A percentile compares a stretch with the other conserved stretches of the same genome.
Conservation (phyloP, 2,329 filamentous ascomycete genomes). For the Phoma sp. region DNA sequence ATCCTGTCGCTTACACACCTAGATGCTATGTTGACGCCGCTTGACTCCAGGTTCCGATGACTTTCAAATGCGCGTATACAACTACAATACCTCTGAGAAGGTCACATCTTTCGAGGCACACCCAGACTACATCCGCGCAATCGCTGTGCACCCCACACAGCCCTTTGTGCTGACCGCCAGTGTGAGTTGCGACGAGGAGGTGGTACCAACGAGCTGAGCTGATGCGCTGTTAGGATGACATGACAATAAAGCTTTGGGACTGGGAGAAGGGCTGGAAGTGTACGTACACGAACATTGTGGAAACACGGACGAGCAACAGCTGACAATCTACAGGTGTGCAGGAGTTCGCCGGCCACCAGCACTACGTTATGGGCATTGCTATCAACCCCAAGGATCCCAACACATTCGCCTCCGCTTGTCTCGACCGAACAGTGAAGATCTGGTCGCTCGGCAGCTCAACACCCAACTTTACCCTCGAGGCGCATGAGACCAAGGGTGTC, state of each 20-base stretch:
- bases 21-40: slow-evolving; percentile 27
- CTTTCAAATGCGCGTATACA: slow-evolving; percentile 83
- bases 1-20: background rate
- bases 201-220: slow-evolving; percentile 19
- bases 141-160: slow-evolving; percentile 92
- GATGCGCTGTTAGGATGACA: slow-evolving; percentile 44
- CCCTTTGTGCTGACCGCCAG: slow-evolving; percentile 96
- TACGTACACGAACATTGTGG: slow-evolving; percentile 20
- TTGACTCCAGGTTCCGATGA: slow-evolving; percentile 71
- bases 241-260: slow-evolving; percentile 90
- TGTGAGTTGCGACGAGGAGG: slow-evolving; percentile 30
- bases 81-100: slow-evolving; percentile 99
- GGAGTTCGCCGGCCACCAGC: slow-evolving; percentile 93
- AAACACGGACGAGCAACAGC: slow-evolving; percentile 2
- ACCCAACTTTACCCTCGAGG: slow-evolving; percentile 95
- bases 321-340: slow-evolving; percentile 65
- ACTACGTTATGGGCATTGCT: slow-evolving; percentile 95
- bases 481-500: slow-evolving; percentile 95
- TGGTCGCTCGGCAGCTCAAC: slow-evolving; percentile 95
- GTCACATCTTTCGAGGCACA: slow-evolving; percentile 97
- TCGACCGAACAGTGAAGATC: slow-evolving; percentile 97
- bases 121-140: slow-evolving; percentile 97
- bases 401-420: slow-evolving; percentile 89
- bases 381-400: slow-evolving; percentile 90
- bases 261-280: slow-evolving; percentile 99